A percentile compares a stretch with the other conserved stretches of the same genome.
phyloP scores from a whole-genome alignment of 768 basidiomycete genomes.

The Galerina sulciceps region DNA sequence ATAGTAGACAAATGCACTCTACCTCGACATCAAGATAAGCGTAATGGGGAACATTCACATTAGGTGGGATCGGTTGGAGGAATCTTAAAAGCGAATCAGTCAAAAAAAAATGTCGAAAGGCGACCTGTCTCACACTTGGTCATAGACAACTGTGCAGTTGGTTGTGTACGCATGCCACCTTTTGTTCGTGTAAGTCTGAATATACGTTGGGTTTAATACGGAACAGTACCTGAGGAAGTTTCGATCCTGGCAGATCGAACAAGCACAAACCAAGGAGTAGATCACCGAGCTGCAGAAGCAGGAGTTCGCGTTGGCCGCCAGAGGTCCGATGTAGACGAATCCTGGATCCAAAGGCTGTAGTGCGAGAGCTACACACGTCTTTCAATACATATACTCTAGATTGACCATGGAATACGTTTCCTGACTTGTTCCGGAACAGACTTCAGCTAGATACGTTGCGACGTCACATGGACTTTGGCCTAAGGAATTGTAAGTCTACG shows the following conservation, averaged over 20 bases:
- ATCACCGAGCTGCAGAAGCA: constrained; percentile 57
- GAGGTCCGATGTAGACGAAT: constrained; percentile 43
- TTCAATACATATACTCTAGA: too few relatives aligned
- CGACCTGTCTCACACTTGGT: constrained; percentile 28
- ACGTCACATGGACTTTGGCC: constrained; percentile 48
- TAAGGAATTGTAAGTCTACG: constrained; percentile 42
- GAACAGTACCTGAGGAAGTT: constrained; percentile 31
- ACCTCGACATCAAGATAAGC: constrained; percentile 53
- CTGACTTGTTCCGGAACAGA: constrained; percentile 42
- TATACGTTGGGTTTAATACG: not conserved
- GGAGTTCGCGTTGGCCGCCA: constrained; percentile 31
- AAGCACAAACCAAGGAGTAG: constrained; percentile 57
- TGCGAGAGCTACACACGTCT: constrained; percentile 35
- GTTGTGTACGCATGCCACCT: constrained; percentile 53
- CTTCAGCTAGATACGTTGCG: constrained; percentile 43
- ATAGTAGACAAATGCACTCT: not conserved
- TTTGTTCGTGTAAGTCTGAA: not conserved
- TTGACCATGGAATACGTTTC: not conserved
- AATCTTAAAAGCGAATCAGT: constrained; percentile 30
- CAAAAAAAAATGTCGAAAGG: not conserved
- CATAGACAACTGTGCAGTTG: constrained; percentile 51
- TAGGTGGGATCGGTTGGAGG: constrained; percentile 39
- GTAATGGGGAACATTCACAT: constrained; percentile 50
- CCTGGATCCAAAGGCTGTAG: constrained; percentile 33
- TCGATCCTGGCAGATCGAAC: constrained; percentile 49